These are phyloP conservation scores for Ogataea sp. DNA, from an alignment of 805 yeast genomes.

Conservation along the genomic window DNA sequence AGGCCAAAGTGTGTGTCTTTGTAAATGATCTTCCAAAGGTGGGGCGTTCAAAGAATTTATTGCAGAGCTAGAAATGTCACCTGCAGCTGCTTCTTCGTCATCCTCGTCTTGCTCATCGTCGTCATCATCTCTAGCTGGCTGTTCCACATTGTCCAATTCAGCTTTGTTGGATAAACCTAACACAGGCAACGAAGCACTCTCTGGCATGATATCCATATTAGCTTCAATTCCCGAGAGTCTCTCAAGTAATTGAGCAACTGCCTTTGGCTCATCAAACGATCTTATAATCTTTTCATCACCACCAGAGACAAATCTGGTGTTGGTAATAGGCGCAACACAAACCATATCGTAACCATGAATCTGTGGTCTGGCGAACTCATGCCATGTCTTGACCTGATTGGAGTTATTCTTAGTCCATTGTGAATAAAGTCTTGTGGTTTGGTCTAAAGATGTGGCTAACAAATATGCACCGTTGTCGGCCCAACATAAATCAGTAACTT, in stretches of 20 bases:
- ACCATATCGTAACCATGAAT: constrained; percentile 98
- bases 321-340: constrained; percentile 54
- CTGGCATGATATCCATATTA: constrained; percentile 43
- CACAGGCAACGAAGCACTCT: constrained; percentile 85
- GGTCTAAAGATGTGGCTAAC: constrained; percentile 79
- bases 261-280: constrained; percentile 80
- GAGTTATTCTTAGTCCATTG: constrained; percentile 39
- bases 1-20: constrained; percentile 90
- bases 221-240: constrained; percentile 41
- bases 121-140: constrained; percentile 21
- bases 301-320: constrained; percentile 72
- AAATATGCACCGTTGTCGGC: constrained; percentile 56
- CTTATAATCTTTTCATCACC: constrained; percentile 94
- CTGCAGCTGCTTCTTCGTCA: constrained; percentile 28
- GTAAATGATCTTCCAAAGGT: constrained; percentile 87
- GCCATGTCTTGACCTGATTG: constrained; percentile 47
- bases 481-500: constrained; percentile 78
- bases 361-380: constrained; percentile 94
- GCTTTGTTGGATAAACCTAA: constrained; percentile 92
- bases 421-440: constrained; percentile 81
- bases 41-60: constrained; percentile 42
- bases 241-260: constrained; percentile 56
- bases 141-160: constrained; percentile 35
- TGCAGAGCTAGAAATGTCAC: constrained; percentile 37
- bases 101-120: constrained; percentile 33